These are phyloP conservation scores for Metschnikowia henanensis DNA, from an alignment of 805 yeast genomes.

Conservation along the genomic window DNA sequence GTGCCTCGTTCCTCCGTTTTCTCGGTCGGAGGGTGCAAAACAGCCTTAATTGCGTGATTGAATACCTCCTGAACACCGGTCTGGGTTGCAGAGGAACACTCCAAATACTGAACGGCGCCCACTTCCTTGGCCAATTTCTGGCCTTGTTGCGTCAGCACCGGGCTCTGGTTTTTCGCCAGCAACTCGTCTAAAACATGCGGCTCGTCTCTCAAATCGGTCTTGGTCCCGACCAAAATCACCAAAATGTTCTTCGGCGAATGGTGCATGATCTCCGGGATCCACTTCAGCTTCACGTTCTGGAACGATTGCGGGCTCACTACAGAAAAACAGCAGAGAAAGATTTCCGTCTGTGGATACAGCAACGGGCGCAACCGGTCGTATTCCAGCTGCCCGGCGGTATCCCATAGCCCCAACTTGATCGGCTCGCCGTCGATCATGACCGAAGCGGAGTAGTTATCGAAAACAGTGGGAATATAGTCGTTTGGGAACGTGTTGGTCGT, in stretches of 20 bases:
- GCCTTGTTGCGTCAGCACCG: constrained; percentile 65
- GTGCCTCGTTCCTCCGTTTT: constrained; percentile 13
- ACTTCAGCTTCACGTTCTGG: constrained; percentile 73
- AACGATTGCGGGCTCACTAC: constrained; percentile 79
- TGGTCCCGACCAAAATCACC: constrained; percentile 83
- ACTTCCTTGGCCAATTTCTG: constrained; percentile 63
- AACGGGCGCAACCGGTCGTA: constrained; percentile 87
- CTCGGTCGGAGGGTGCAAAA: constrained; percentile 50
- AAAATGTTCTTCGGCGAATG: constrained; percentile 73
- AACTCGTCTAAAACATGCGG: constrained; percentile 71
- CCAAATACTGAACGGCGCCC: constrained; percentile 73
- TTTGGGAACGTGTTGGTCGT: constrained; percentile 92
- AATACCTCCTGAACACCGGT: constrained; percentile 83
- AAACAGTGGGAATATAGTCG: constrained; percentile 92
- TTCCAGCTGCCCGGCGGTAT: constrained; percentile 94
- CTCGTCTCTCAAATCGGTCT: constrained; percentile 81
- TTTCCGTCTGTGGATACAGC: constrained; percentile 90
- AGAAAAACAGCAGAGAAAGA: constrained; percentile 83
- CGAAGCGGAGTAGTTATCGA: constrained; percentile 87
- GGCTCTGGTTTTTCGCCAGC: constrained; percentile 58
- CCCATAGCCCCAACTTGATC: constrained; percentile 88
- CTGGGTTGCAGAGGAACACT: constrained; percentile 91
- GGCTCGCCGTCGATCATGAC: constrained; percentile 82
- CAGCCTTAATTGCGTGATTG: constrained; percentile 76
- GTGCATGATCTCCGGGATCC: constrained; percentile 81